These are phyloP conservation scores for Luvunga scandens DNA, from an alignment of 345 rosid species.

Conservation along the genomic window DNA sequence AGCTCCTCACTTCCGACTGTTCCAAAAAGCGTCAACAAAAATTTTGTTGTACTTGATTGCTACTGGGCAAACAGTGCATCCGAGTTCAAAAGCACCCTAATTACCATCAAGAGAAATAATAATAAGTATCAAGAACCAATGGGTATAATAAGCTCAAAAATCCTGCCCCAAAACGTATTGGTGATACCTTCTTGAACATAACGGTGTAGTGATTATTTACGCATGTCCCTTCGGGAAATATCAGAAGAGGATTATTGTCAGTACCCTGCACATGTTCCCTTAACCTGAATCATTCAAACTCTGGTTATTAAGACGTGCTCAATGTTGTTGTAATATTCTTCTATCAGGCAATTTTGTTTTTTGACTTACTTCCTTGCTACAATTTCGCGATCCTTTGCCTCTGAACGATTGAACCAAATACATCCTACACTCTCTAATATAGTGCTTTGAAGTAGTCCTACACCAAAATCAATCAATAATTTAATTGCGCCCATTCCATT, in stretches of 20 bases:
- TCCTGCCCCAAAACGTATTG: conserved; percentile 6
- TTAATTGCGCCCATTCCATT: not conserved
- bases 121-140: not conserved
- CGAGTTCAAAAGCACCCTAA: conserved; percentile 98
- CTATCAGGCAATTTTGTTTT: not conserved
- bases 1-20: conserved; percentile 81
- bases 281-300: conserved; percentile 55
- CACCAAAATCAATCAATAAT: conserved; percentile 20
- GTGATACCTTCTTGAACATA: conserved; percentile 93
- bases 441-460: conserved; percentile 92
- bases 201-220: conserved; percentile 95
- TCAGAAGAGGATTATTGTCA: conserved; percentile 94
- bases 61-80: conserved; percentile 89
- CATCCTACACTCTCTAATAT: conserved; percentile 96
- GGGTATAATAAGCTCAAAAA: not conserved
- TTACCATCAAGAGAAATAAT: conserved; percentile 26
- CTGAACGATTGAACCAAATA: conserved; percentile 96
- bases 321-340: not conserved
- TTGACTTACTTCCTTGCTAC: conserved; percentile 80
- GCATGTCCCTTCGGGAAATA: conserved; percentile 98
- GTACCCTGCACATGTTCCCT: conserved; percentile 84
- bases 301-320: conserved; percentile 17
- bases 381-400: conserved; percentile 96
- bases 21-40: conserved; percentile 99
- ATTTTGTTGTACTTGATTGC: conserved; percentile 97